These are phyloP conservation scores for Aurinia saxatilis DNA, from an alignment of 345 rosid genomes.

Conservation along the genomic window DNA sequence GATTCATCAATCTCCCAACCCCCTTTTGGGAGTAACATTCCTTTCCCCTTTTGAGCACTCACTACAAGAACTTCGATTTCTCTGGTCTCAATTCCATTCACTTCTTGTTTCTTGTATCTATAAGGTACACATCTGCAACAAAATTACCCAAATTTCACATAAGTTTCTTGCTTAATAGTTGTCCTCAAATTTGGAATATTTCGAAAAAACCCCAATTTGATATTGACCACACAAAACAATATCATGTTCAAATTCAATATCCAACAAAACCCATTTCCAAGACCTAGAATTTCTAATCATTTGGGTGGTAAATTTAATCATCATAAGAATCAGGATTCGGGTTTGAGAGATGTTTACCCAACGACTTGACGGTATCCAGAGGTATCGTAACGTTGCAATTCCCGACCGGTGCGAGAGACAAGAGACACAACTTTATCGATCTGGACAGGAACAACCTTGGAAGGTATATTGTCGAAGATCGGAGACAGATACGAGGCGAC, in stretches of 20 bases:
- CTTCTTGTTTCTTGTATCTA: slow-evolving; percentile 33
- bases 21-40: slow-evolving; percentile 58
- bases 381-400: slow-evolving; percentile 53
- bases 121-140: slow-evolving; percentile 54
- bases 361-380: slow-evolving; percentile 63
- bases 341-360: slow-evolving; percentile 40
- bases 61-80: slow-evolving; percentile 47
- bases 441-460: slow-evolving; percentile 32
- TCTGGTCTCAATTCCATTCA: neutral
- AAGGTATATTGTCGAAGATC: slow-evolving; percentile 35
- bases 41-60: slow-evolving; percentile 47
- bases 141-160: neutral
- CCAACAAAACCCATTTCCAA: too few species aligned
- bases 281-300: neutral
- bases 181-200: neutral
- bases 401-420: slow-evolving; percentile 59
- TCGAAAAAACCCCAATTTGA: too few species aligned
- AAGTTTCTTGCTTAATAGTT: too few species aligned
- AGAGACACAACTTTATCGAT: slow-evolving; percentile 43
- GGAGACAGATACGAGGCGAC: slow-evolving; percentile 35
- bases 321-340: neutral
- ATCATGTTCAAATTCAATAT: neutral
- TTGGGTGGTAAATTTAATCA: neutral
- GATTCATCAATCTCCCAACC: slow-evolving; percentile 62
- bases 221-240: too few species aligned